Base-by-base conservation (phyloP, 176 grass and related monocot species). In the Aegilops umbellulata region DNA sequence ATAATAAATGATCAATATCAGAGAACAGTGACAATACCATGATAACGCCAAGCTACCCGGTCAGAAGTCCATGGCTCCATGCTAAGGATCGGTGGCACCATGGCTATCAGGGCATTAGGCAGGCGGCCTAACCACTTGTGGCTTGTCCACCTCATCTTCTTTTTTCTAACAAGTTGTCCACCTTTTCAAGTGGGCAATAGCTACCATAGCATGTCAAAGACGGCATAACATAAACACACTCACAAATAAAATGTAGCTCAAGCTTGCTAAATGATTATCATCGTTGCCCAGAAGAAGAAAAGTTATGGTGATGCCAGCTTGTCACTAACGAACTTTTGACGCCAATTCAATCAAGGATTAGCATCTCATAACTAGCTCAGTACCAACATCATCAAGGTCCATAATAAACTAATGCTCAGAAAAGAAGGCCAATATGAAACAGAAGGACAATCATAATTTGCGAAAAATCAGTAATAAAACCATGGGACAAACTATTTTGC, bases 21-120 rank as follows among this genome's bases (percentile, higher is more conserved):
- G 7, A 16, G 49, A 19, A 53, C 23, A 42, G 34, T 12, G 17
- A 29, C 79, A 76, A 67, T 6, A 29, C 22, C 23, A 85, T 46
- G 69, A 80, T 75, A 57, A 42, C n/a, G 23, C 31, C 58, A 55
- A 60, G 24, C 35, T 60, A 14, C 34, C 46, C 27, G 34, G 69
- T 81, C 82, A 81, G 25, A 80, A 70, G 26, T 71, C n/a, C 61
- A 81, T 16, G 77, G 19, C 15, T 11, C 15, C 61, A 53, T 35
- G 29, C 30, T 70, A 19, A n/a, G n/a, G 29, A 16, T 86, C 29
- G 46, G 14, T 41, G 10, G 71, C 83, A 62, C 47, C 47, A 3
- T 86, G 51, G 51, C 36, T 71, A 60, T 51, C 70, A 81, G 68
- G 34, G 35, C 70, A 85, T 11, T 55, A 55, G 75, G 30, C 30